A percentile compares a stretch with the other conserved stretches of the same genome.
These are phyloP conservation scores for Ceriops decandra DNA, from an alignment of 345 rosid species.

Conservation along the genomic window DNA sequence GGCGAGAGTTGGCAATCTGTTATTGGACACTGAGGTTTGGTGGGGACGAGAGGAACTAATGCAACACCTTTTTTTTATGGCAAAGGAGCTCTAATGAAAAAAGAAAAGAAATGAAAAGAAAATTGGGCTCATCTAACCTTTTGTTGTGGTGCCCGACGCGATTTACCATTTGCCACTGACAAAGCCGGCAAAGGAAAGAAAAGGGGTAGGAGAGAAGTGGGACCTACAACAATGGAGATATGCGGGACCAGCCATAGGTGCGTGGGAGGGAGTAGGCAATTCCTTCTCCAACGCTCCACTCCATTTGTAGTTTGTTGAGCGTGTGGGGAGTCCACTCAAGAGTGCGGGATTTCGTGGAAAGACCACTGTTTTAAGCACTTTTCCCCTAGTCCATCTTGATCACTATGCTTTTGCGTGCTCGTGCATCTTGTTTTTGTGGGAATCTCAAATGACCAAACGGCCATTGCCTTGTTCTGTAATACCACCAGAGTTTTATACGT, in stretches of 20 bases:
- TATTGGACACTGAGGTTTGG: no score
- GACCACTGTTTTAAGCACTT: constrained; percentile 19
- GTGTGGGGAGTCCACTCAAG: constrained; percentile 39
- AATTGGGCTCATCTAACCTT: no score
- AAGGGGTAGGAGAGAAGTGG: not conserved
- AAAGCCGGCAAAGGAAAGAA: no score
- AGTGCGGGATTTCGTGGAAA: constrained; percentile 22
- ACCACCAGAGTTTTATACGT: no score
- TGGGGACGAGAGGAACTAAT: no score
- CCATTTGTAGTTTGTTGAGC: constrained; percentile 19
- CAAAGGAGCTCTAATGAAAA: no score
- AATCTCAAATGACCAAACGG: not conserved
- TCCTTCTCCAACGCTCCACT: no score
- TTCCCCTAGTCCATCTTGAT: not conserved
- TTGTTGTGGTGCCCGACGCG: no score
- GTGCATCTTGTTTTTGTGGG: not conserved
- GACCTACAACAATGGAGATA: not conserved
- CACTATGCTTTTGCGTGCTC: constrained; percentile 14
- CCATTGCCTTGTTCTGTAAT: not conserved
- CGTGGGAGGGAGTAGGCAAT: not conserved
- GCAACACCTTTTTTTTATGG: no score
- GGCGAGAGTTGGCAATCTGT: no score
- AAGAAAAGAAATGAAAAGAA: no score
- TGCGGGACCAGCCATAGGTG: not conserved
- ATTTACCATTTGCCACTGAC: no score